Conservation (phyloP, 164 flowering plant species). For the Vitis amurensis region DNA sequence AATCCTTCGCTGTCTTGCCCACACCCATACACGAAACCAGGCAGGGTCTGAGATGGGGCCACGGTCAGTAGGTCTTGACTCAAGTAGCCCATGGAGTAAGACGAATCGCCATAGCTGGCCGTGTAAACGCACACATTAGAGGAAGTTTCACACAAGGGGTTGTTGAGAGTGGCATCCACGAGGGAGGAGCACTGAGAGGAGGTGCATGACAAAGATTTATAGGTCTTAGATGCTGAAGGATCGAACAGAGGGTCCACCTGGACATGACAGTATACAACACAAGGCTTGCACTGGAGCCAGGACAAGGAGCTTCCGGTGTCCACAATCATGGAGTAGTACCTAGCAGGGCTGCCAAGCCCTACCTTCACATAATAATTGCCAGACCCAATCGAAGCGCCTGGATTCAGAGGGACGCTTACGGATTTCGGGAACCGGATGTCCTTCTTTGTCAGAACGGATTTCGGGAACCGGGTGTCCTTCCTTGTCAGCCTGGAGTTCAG, state of each 20-base stretch:
- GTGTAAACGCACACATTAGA: slow-evolving; percentile 29
- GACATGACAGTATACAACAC: slow-evolving; percentile 32
- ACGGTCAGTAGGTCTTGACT: slow-evolving; percentile 36
- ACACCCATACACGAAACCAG: slow-evolving; percentile 44
- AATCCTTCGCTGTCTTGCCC: slow-evolving; percentile 52
- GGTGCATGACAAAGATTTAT: slow-evolving; percentile 26
- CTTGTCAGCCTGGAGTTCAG: not conserved
- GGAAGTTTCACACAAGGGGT: slow-evolving; percentile 23
- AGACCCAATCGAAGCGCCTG: slow-evolving; percentile 32
- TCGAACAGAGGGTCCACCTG: slow-evolving; percentile 37
- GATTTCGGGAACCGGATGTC: slow-evolving; percentile 6
- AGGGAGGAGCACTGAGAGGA: slow-evolving; percentile 30
- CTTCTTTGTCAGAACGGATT: not conserved
- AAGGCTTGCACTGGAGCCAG: slow-evolving; percentile 63
- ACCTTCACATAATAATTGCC: slow-evolving; percentile 45
- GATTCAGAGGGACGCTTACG: slow-evolving; percentile 23
- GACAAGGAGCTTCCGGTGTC: slow-evolving; percentile 59
- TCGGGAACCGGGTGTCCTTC: not conserved
- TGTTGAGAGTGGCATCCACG: slow-evolving; percentile 38
- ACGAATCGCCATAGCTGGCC: slow-evolving; percentile 48
- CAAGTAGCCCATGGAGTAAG: slow-evolving; percentile 42
- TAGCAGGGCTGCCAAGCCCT: slow-evolving; percentile 47
- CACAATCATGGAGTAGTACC: slow-evolving; percentile 25
- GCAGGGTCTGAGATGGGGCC: slow-evolving; percentile 12
- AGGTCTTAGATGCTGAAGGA: slow-evolving; percentile 35